Base-by-base conservation (phyloP, 2,329 filamentous ascomycete species). In the Pseudocercospora cruenta region DNA sequence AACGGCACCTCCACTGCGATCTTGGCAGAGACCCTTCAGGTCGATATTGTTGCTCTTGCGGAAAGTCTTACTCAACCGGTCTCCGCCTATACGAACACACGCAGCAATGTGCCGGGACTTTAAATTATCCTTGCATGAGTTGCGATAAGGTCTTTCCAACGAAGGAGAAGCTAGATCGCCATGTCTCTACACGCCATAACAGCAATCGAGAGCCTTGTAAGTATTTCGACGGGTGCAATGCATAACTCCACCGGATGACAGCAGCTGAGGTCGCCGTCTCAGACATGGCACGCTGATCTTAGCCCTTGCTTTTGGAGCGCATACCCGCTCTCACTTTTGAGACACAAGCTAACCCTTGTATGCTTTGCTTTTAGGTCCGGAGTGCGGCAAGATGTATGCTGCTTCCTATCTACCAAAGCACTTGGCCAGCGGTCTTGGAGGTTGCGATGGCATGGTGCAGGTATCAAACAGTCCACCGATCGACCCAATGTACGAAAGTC, bases 391-490 rank as follows among this genome's bases (percentile, higher is more conserved):
- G 45, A 62, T 65, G 31, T 70, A 69, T 36, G 62, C 61, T 21
- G 62, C 67, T 2, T 47, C 62, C 16, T 62, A 67, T 19, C 62
- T 71, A 10, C 70, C 70, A 2, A 69, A 67, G 31, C 70, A 71
- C 43, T 55, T 71, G 10, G 70, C 70, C 5, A 66, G 65, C 16
- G 70, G 70, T 5, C 67, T 71, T 8, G 67, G 68, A 22, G 70
- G 70, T 7, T 71, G 70, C 58, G 70, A 70, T 47, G 65, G 70
- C 39, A 69, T 69, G 60, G 58, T 69, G 12, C 70, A 68, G 28
- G 57, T 63, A 19, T 47, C 69, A 1, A 55, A 53, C 47, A 60
- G 54, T 31, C 68, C 68, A 7, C 58, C 66, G 33, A 64, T 70
- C 22, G 65, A 69, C 9, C 55, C 65, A 16, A 49, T 59, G 3